A percentile compares a stretch with the other conserved stretches of the same genome.
phyloP scores from a whole-genome alignment of 140 eudicot species.

The Cichorium intybus region DNA sequence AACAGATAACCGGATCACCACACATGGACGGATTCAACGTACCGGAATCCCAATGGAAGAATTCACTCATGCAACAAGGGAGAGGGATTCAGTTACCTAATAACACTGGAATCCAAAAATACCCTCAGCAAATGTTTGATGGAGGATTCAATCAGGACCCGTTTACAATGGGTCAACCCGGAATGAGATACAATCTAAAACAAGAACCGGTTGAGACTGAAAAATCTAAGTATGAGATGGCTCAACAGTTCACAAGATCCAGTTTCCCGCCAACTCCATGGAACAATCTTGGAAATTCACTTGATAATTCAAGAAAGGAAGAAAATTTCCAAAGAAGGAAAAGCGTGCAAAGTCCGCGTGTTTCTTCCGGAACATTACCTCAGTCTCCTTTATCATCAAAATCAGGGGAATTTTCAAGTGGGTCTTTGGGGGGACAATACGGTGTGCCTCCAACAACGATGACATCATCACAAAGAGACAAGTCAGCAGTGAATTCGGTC shows the following conservation, averaged over 20 bases:
- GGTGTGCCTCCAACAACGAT: conserved; percentile 50
- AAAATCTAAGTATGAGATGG: conserved; percentile 51
- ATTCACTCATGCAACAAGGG: conserved; percentile 56
- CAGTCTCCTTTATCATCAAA: conserved; percentile 91
- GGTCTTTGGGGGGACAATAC: conserved; percentile 74
- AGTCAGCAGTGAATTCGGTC: conserved; percentile 62
- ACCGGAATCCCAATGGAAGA: conserved; percentile 58
- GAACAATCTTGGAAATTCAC: conserved; percentile 61
- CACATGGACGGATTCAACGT: conserved; percentile 48
- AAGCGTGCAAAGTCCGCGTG: conserved; percentile 79
- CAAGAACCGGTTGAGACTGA: conserved; percentile 72
- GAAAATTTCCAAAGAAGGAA: conserved; percentile 73
- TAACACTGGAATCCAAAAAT: conserved; percentile 60
- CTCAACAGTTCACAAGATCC: conserved; percentile 55
- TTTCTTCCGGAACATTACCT: conserved; percentile 83
- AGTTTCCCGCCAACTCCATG: conserved; percentile 63
- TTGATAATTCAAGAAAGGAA: conserved; percentile 72
- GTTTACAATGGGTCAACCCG: conserved; percentile 54
- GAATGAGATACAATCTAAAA: conserved; percentile 58
- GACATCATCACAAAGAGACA: conserved; percentile 63
- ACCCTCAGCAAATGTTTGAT: conserved; percentile 62
- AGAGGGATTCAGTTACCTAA: conserved; percentile 55
- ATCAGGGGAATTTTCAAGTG: conserved; percentile 92
- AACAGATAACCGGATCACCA: conserved; percentile 20
- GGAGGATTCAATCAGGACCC: conserved; percentile 67